These are phyloP conservation scores for Trametes villosa DNA, from an alignment of 768 basidiomycete genomes.

Conservation along the genomic window DNA sequence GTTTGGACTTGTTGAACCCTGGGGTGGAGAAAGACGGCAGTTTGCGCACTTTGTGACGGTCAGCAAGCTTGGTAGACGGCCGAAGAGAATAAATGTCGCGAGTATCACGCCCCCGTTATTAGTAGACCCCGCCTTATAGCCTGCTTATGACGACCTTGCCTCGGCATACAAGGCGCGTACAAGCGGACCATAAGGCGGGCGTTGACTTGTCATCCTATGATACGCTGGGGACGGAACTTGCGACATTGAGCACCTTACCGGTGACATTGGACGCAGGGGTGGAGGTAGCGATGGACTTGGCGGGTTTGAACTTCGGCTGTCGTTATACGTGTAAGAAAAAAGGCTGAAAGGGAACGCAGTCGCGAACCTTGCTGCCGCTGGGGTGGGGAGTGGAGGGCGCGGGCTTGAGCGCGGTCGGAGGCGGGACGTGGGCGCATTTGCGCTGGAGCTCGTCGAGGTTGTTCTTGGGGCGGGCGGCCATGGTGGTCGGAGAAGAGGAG, in stretches of 20 bases:
- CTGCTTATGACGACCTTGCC: too few species aligned
- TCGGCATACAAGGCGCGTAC: too few species aligned
- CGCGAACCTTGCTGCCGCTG: slow-evolving; percentile 13
- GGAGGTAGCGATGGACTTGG: slow-evolving; percentile 18
- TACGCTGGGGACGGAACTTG: background rate
- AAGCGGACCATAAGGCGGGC: too few species aligned
- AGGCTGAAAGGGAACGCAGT: background rate
- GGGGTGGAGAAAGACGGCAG: slow-evolving; percentile 52
- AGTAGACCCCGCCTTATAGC: too few species aligned
- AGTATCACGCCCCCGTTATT: too few species aligned
- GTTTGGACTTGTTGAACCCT: slow-evolving; percentile 41
- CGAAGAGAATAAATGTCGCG: too few species aligned
- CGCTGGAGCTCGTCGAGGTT: slow-evolving; percentile 29
- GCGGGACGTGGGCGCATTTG: background rate
- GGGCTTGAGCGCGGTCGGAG: background rate
- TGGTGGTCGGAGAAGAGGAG: slow-evolving; percentile 5
- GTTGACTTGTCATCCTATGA: too few species aligned
- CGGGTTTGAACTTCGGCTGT: slow-evolving; percentile 27
- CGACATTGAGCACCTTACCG: too few species aligned
- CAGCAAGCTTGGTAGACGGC: too few species aligned
- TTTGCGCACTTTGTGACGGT: slow-evolving; percentile 9
- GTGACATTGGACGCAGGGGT: slow-evolving; percentile 11
- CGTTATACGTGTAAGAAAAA: background rate
- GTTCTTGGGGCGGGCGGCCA: slow-evolving; percentile 25
- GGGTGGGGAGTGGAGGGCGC: slow-evolving; percentile 7